These are phyloP conservation scores for Kregervanrija delftensis DNA, from an alignment of 805 yeast species.

Conservation along the genomic window DNA sequence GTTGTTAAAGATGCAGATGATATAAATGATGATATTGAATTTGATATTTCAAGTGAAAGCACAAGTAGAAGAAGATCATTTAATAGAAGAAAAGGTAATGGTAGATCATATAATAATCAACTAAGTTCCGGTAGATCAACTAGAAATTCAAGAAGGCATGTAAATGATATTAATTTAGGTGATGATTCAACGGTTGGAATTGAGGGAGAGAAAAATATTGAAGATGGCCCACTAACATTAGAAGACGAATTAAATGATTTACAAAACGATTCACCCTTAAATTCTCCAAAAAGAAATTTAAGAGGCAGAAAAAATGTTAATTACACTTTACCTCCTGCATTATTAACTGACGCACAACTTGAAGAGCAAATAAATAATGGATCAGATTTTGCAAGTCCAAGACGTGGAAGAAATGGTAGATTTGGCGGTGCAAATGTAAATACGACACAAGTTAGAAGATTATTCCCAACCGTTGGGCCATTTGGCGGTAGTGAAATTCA, in stretches of 20 bases:
- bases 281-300: conserved; percentile 44
- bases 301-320: conserved; percentile 69
- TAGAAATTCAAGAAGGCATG: conserved; percentile 9
- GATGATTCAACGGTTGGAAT: conserved; percentile 10
- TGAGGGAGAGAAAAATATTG: conserved; percentile 4
- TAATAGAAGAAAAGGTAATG: not conserved
- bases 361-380: conserved; percentile 8
- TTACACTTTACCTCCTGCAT: conserved; percentile 80
- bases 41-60: not conserved
- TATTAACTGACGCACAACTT: conserved; percentile 36
- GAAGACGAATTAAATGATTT: conserved; percentile 63
- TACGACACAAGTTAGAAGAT: conserved; percentile 47
- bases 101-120: not conserved
- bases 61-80: conserved; percentile 2
- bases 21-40: conserved; percentile 6
- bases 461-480: conserved; percentile 94
- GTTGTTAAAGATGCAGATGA: conserved; percentile 16
- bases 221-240: conserved; percentile 31
- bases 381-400: conserved; percentile 19
- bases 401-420: conserved; percentile 20
- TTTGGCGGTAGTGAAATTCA: conserved; percentile 95
- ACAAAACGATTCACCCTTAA: conserved; percentile 46
- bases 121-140: conserved; percentile 4
- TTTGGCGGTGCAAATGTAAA: conserved; percentile 18
- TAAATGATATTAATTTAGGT: conserved; percentile 12